Conservation (phyloP, 2,329 filamentous ascomycete genomes). For the Fusarium sp. region DNA sequence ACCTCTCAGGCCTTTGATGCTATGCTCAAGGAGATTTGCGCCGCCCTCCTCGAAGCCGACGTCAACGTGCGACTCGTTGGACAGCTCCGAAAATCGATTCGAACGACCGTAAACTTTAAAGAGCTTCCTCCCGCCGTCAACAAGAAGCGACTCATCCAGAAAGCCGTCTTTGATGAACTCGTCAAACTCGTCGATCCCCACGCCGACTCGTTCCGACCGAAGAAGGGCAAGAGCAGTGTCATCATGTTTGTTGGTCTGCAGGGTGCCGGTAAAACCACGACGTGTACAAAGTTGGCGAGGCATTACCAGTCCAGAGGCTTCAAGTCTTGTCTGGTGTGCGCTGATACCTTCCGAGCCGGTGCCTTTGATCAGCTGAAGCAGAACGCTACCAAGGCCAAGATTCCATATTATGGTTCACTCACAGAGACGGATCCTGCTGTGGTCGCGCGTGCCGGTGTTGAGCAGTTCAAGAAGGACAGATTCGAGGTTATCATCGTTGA, state of each 20-base stretch:
- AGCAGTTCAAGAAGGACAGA: slow-evolving; percentile 98
- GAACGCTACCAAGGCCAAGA: slow-evolving; percentile 98
- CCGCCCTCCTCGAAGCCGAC: slow-evolving; percentile 94
- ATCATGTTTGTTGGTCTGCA: slow-evolving; percentile 99
- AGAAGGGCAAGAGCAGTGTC: slow-evolving; percentile 95
- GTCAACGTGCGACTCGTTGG: slow-evolving; percentile 96
- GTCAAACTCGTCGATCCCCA: slow-evolving; percentile 96
- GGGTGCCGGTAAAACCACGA: slow-evolving; percentile 97
- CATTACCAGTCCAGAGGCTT: slow-evolving; percentile 96
- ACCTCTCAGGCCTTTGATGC: slow-evolving; percentile 83
- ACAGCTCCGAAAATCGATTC: slow-evolving; percentile 92
- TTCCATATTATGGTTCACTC: slow-evolving; percentile 96
- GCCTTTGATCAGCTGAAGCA: slow-evolving; percentile 99
- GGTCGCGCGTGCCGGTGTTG: slow-evolving; percentile 94
- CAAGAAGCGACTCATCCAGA: slow-evolving; percentile 98
- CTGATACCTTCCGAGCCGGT: slow-evolving; percentile 97
- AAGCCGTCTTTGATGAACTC: slow-evolving; percentile 96
- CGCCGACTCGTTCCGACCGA: slow-evolving; percentile 93
- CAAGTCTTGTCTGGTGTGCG: slow-evolving; percentile 93
- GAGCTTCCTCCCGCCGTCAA: slow-evolving; percentile 91
- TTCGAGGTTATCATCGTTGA: slow-evolving; percentile 99
- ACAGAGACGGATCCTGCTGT: slow-evolving; percentile 96
- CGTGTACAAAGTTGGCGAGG: slow-evolving; percentile 94
- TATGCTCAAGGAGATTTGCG: slow-evolving; percentile 98
- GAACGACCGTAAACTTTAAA: slow-evolving; percentile 91